Percentiles rank a stretch among this genome's conserved stretches.
phyloP scores from a whole-genome alignment of 2,329 filamentous ascomycete genomes.

The Aspergillus thermomutatus region DNA sequence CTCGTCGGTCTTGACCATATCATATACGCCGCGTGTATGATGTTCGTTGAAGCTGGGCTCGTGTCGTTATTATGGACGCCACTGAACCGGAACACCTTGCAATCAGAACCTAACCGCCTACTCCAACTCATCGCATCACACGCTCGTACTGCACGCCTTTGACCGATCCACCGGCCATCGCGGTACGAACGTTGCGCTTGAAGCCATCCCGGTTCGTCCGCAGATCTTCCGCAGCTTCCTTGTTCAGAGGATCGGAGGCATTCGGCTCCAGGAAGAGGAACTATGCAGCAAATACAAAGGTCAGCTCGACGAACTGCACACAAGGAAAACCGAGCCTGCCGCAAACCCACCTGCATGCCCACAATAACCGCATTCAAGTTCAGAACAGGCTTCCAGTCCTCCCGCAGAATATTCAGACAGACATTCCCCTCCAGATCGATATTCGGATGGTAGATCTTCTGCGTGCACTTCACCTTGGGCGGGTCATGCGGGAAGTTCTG shows the following conservation, averaged over 20 bases:
- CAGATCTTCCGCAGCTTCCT: conserved; percentile 93
- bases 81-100: neutral
- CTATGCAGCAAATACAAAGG: conserved; percentile 43
- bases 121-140: conserved; percentile 59
- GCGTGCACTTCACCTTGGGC: conserved; percentile 92
- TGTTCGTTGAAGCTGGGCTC: neutral
- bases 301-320: neutral
- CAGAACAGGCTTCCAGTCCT: conserved; percentile 98
- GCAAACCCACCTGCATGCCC: conserved; percentile 69
- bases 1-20: neutral
- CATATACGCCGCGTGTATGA: neutral
- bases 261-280: conserved; percentile 98
- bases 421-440: conserved; percentile 98
- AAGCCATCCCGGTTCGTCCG: conserved; percentile 82
- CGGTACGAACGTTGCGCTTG: conserved; percentile 80
- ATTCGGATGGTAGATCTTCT: conserved; percentile 99
- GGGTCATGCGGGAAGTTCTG: conserved; percentile 96
- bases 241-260: conserved; percentile 94
- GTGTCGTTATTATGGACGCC: neutral
- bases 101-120: conserved; percentile 1
- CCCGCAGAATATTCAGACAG: conserved; percentile 91
- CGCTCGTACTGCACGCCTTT: conserved; percentile 72
- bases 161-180: conserved; percentile 78
- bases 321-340: neutral
- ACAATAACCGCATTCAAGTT: conserved; percentile 97